Evolutionary conservation across 805 yeast genomes (phyloP).

Genomic region (Candida suzukii): DNA sequence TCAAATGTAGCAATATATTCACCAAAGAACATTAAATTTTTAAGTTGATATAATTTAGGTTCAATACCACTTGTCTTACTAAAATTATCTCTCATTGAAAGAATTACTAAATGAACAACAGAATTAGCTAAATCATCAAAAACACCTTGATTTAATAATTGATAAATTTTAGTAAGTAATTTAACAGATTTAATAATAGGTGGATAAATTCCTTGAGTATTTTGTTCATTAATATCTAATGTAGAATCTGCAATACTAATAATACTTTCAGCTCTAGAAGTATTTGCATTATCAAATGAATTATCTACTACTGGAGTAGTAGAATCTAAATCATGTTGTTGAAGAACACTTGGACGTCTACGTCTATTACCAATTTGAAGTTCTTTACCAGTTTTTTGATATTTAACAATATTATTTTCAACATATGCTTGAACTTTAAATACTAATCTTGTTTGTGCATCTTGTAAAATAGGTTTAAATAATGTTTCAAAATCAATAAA

Average conservation of each 20-base stretch:
- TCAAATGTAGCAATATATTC: conserved; percentile 70
- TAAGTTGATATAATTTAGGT: conserved; percentile 59
- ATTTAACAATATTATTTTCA: conserved; percentile 59
- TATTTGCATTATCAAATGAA: conserved; percentile 2
- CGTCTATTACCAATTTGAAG: conserved; percentile 48
- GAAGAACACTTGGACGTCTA: conserved; percentile 2
- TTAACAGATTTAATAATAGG: conserved; percentile 67
- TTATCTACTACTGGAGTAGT: not conserved
- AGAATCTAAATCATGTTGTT: not conserved
- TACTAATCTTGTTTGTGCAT: conserved; percentile 72
- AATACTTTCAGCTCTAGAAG: conserved; percentile 8
- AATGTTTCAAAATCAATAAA: conserved; percentile 47
- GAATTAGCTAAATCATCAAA: conserved; percentile 89
- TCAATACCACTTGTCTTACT: conserved; percentile 45
- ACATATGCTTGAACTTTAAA: conserved; percentile 71
- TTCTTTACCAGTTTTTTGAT: conserved; percentile 63
- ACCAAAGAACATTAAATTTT: conserved; percentile 63
- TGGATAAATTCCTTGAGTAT: conserved; percentile 37
- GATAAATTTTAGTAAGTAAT: conserved; percentile 70
- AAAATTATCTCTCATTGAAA: conserved; percentile 51
- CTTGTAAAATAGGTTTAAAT: conserved; percentile 66
- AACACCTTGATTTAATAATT: conserved; percentile 65
- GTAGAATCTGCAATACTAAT: conserved; percentile 5
- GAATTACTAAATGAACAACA: conserved; percentile 70
- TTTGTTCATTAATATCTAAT: conserved; percentile 1